Base-by-base conservation (phyloP, 2,329 filamentous ascomycete species). In the Monilinia fructigena region DNA sequence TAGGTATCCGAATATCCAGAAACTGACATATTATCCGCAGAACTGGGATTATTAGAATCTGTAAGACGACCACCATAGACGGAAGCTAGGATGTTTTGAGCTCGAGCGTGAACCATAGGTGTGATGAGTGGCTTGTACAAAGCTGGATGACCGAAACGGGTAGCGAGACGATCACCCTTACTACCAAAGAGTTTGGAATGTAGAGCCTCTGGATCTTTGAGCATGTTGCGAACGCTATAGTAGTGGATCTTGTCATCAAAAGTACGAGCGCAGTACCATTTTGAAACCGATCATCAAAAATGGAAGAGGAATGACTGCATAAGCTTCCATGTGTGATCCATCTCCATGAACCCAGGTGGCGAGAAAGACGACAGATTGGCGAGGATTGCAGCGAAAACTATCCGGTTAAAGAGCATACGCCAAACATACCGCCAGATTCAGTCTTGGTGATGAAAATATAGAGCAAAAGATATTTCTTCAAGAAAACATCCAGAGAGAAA, bases 361-460 rank as follows among this genome's bases (percentile, higher is more conserved):
- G 38, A 96, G 81, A 63, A 91, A 91, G 35, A 93, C 86, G 65
- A 97, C 84, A 12, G 76, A 72, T 97, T 93, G 47, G 91, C 85
- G 11, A 99, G 80, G 38, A 96, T 85, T 0, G 87, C 83, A 38
- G 87, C 91, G 73, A 97, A 94, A 31, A 98, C 80, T 76, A 97
- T 83, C n/a, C 95, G 90, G 78, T 99, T 99, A 82, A 92, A 96
- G 8, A 98, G 78, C 1, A 93, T 86, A 23, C 92, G 88, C 95
- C 95, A 99, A 92, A 97, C 76, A 90, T 86, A 61, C 95, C 95
- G 11, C 93, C 95, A 0, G 93, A 97, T 76, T 99, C 95, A 38
- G 90, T 97, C 81, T 98, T 99, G 56, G 95, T 99, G 70, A 96
- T 86, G 75, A 97, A 98, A 70, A 97, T 90, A 78, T 99, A 97